Evolutionary conservation across 208 protist genomes (phyloP).

Genomic region (Angomonas deanei): DNA sequence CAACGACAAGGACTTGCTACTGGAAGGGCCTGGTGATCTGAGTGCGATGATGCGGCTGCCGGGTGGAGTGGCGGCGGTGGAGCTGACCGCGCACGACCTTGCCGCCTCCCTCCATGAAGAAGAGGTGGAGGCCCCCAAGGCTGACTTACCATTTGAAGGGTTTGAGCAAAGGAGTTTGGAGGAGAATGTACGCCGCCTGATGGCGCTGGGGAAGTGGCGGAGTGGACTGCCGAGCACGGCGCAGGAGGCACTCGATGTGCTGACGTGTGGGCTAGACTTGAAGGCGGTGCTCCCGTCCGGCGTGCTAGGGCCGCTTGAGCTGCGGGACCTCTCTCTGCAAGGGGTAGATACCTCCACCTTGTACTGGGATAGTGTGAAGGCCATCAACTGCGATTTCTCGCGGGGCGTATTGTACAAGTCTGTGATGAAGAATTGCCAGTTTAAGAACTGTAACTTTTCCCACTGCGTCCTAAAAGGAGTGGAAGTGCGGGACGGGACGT

Average conservation of each 20-base stretch:
- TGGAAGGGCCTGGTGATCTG: too few relatives aligned
- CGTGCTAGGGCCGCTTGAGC: slow-evolving; percentile 14
- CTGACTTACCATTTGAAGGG: too few relatives aligned
- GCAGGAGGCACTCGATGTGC: slow-evolving; percentile 30
- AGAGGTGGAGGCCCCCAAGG: too few relatives aligned
- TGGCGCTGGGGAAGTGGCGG: too few relatives aligned
- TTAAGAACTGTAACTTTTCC: slow-evolving; percentile 60
- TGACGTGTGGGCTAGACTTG: slow-evolving; percentile 54
- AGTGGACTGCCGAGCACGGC: too few relatives aligned
- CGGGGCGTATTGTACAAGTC: slow-evolving; percentile 48
- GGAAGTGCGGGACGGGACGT: slow-evolving; percentile 16
- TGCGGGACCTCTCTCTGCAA: slow-evolving; percentile 31
- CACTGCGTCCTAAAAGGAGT: slow-evolving; percentile 36
- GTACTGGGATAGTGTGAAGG: slow-evolving; percentile 27
- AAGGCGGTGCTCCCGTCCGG: slow-evolving; percentile 52
- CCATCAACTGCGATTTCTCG: slow-evolving; percentile 48
- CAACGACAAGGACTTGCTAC: too few relatives aligned
- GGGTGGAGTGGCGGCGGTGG: too few relatives aligned
- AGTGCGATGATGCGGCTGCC: too few relatives aligned
- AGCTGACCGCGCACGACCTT: too few relatives aligned
- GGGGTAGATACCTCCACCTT: slow-evolving; percentile 54
- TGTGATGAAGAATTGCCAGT: slow-evolving; percentile 23
- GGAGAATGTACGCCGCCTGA: slow-evolving; percentile 13
- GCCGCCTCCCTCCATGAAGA: too few relatives aligned
- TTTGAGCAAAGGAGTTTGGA: slow-evolving; percentile 13